Percentiles rank a stretch among this genome's conserved stretches.
phyloP scores from a whole-genome alignment of 2,329 filamentous ascomycete genomes.

The Endothia cerciana region DNA sequence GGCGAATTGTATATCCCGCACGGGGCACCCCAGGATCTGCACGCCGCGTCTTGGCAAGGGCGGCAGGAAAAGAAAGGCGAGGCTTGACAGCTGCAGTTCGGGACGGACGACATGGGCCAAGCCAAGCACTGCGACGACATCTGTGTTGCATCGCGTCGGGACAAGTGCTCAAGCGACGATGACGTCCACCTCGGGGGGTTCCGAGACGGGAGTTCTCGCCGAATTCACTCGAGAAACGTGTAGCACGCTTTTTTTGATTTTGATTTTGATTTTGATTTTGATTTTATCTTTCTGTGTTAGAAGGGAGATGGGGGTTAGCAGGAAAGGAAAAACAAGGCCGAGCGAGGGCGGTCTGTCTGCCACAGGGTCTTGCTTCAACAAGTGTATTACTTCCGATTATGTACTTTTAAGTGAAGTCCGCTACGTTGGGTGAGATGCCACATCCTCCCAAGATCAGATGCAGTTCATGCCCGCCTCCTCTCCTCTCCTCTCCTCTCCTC shows the following conservation, averaged over 20 bases:
- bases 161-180: too few species aligned
- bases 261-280: too few species aligned
- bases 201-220: not conserved
- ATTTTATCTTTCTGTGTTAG: too few species aligned
- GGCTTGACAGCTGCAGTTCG: not conserved
- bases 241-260: too few species aligned
- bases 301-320: too few species aligned
- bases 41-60: slow-evolving; percentile 3
- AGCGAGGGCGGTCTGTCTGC: too few species aligned
- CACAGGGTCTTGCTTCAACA: too few species aligned
- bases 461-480: not conserved
- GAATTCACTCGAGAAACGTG: too few species aligned
- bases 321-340: too few species aligned
- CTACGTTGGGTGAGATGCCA: not conserved
- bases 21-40: not conserved
- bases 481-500: not conserved
- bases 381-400: not conserved
- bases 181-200: not conserved
- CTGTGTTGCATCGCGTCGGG: not conserved
- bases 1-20: not conserved
- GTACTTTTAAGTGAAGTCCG: not conserved
- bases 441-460: not conserved
- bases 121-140: not conserved
- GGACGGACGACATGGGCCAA: not conserved
- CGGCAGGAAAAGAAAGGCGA: not conserved